phyloP scores from a whole-genome alignment of 495 filamentous ascomycete species.

The Hyaloscypha variabilis region DNA sequence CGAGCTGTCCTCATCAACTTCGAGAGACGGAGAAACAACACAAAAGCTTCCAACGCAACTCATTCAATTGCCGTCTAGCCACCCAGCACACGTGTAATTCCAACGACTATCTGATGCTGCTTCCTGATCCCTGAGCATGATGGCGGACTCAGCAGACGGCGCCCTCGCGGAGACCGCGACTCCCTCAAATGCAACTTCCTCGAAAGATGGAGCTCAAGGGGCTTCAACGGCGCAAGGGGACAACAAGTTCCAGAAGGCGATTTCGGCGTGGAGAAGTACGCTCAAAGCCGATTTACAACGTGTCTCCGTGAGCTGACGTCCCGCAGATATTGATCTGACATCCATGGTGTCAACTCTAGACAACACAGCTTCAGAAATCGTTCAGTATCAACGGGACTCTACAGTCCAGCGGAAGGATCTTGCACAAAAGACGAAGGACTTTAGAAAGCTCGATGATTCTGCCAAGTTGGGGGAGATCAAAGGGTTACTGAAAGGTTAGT shows the following conservation, averaged over 20 bases:
- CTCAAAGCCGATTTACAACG: neutral
- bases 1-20: constrained; percentile 3
- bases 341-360: constrained; percentile 86
- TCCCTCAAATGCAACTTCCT: neutral
- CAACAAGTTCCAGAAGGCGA: constrained; percentile 94
- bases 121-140: constrained; percentile 12
- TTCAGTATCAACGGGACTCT: constrained; percentile 86
- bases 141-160: constrained; percentile 30
- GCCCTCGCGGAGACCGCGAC: constrained; percentile 17
- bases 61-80: constrained; percentile 4
- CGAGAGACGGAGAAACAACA: neutral
- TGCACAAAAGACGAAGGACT: constrained; percentile 98
- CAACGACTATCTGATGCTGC: constrained; percentile 16
- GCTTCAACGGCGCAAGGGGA: constrained; percentile 49
- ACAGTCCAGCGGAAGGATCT: constrained; percentile 94
- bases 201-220: constrained; percentile 6
- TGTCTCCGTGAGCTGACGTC: constrained; percentile 35
- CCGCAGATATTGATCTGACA: constrained; percentile 82
- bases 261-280: constrained; percentile 95
- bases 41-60: constrained; percentile 2
- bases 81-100: constrained; percentile 7
- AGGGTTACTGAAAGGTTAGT: constrained; percentile 77
- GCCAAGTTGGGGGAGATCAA: constrained; percentile 88
- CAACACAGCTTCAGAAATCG: constrained; percentile 88
- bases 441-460: constrained; percentile 90